A percentile compares a stretch with the other conserved stretches of the same genome.
These are phyloP conservation scores for Talaromyces sp. DNA, from an alignment of 2,329 filamentous ascomycete genomes.

Conservation along the genomic window DNA sequence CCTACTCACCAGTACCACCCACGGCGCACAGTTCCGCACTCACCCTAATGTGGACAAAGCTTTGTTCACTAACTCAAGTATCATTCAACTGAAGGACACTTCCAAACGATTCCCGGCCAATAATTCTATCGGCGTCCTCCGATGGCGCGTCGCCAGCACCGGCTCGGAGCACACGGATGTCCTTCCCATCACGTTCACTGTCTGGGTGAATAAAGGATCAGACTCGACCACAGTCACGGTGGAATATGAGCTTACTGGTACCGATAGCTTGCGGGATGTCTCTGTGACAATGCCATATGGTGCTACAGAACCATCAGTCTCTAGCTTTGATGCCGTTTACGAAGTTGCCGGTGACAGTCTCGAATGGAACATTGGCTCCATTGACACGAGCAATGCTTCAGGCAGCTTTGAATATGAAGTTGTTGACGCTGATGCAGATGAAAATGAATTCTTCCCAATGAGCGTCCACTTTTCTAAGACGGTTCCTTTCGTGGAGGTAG, in stretches of 20 bases:
- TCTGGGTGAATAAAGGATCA: slow-evolving; percentile 89
- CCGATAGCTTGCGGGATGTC: slow-evolving; percentile 75
- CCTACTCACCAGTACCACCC: slow-evolving; percentile 67
- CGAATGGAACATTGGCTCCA: slow-evolving; percentile 86
- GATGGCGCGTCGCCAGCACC: slow-evolving; percentile 77
- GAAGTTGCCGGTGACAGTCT: slow-evolving; percentile 88
- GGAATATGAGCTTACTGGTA: slow-evolving; percentile 87
- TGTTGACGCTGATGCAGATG: slow-evolving; percentile 72
- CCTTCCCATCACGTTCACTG: slow-evolving; percentile 90
- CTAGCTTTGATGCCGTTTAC: slow-evolving; percentile 90
- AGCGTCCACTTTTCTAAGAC: slow-evolving; percentile 81
- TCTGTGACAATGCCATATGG: slow-evolving; percentile 81
- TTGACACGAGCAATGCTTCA: slow-evolving; percentile 74
- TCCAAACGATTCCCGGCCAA: slow-evolving; percentile 89
- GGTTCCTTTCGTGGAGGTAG: slow-evolving; percentile 82
- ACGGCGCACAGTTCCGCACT: slow-evolving; percentile 85
- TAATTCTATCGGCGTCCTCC: slow-evolving; percentile 84
- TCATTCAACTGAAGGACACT: slow-evolving; percentile 84
- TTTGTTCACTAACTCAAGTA: slow-evolving; percentile 74
- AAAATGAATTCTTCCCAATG: slow-evolving; percentile 98
- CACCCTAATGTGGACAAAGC: slow-evolving; percentile 94
- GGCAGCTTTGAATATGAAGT: slow-evolving; percentile 96
- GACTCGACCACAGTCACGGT: slow-evolving; percentile 84
- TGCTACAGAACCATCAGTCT: slow-evolving; percentile 77
- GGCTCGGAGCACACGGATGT: slow-evolving; percentile 74